Evolutionary conservation across 2,329 filamentous ascomycete species (phyloP), one percentile per base, ranked within the genome.

Genomic region (Ascochyta clinopodiicola): DNA sequence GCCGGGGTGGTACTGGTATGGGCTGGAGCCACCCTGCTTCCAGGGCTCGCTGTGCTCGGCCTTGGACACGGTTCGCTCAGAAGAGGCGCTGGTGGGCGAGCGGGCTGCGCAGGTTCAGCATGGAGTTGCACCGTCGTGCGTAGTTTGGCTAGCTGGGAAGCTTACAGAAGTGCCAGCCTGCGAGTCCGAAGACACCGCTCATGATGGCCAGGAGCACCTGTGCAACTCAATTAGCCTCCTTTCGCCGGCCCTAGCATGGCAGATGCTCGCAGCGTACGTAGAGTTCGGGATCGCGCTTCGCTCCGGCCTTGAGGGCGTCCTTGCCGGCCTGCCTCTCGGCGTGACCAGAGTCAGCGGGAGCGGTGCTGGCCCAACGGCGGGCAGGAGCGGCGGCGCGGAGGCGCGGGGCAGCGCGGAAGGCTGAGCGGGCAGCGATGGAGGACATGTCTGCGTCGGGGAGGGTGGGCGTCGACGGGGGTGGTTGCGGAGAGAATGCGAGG

Each of bases 171-270:
- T 93, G 92, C 87, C 88, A 96, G 76, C 94, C 94, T 66, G 91
- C 94, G 70, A 95, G 87, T 73, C 88, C 88, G 74, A 97, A 90
- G 70, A 91, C 90, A 76, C 88, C 88, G 70, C 89, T 88, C 92
- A 98, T 96, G 77, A 98, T 88, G 74, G 87, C 91, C 63, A 93
- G 86, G 65, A 99, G 89, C 73, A 98, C 87, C 95, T 98, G 71
- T 55, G 32, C 17, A 39, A 29, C 40, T 50, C 40, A 54, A 65
- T 74, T 63, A 74, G 70, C 68, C 44, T 46, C 49, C 52, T 34
- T 44, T 15, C 10, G 38, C 38, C 12, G 29, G 4, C 24, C 15
- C 8, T 22, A 8, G 63, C 22, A 24, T 32, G 24, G 19, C 12
- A 32, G 27, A 27, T 40, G 49, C 36, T 40, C 17, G 46, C 17